These are phyloP conservation scores for Viola odorata DNA, from an alignment of 345 rosid genomes.

Conservation along the genomic window DNA sequence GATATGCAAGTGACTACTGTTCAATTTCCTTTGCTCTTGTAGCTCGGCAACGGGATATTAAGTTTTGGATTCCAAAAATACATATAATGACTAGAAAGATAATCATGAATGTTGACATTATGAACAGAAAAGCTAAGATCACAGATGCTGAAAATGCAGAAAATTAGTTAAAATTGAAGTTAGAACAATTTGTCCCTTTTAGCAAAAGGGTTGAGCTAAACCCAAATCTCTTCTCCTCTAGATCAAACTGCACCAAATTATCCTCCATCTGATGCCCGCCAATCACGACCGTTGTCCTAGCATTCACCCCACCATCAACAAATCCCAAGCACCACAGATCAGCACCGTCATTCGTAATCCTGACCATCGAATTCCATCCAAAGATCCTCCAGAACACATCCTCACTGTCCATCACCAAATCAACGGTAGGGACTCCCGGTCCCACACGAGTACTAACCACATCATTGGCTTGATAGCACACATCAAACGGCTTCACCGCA, in stretches of 20 bases:
- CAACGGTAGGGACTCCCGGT: constrained; percentile 2
- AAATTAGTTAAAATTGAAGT: not conserved
- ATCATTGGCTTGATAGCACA: not conserved
- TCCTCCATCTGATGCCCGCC: constrained; percentile 12
- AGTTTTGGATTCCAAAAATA: too few species aligned
- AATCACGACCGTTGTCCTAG: constrained; percentile 5
- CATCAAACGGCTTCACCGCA: not conserved
- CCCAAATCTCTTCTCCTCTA: not conserved
- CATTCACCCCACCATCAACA: constrained; percentile 8
- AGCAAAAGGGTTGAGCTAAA: not conserved
- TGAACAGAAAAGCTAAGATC: not conserved
- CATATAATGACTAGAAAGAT: not conserved
- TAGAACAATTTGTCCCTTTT: not conserved
- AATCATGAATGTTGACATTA: not conserved
- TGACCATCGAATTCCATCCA: not conserved
- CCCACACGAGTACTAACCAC: not conserved
- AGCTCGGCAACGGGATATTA: too few species aligned
- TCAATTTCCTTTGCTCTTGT: too few species aligned
- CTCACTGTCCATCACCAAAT: not conserved
- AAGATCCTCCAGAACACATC: not conserved
- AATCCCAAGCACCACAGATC: constrained; percentile 4
- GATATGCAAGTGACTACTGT: too few species aligned
- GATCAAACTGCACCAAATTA: constrained; percentile 5
- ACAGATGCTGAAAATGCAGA: not conserved
- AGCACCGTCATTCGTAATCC: not conserved